Base-by-base conservation (phyloP, 179 eudicot species). In the Gypsophila paniculata region DNA sequence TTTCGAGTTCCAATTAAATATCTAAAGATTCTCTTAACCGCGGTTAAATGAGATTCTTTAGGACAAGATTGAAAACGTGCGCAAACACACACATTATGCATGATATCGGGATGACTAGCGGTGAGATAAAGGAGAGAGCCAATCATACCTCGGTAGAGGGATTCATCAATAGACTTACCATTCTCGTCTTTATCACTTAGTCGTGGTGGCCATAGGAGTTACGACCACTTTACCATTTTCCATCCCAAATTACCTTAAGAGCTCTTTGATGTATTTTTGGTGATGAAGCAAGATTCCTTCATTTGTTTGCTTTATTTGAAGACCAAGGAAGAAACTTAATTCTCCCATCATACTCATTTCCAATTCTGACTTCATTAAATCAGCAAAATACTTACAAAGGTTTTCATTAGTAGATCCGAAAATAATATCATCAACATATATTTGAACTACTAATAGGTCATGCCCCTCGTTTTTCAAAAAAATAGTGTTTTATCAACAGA, bases 301-400 rank as follows among this genome's bases (percentile, higher is more conserved):
- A 6, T 18, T 1, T 2, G 23, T 64, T 39, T 64, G 51, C 13
- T 39, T 64, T 2, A 39, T 39, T 39, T 39, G 68, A 2, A 64
- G 12, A 0, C 52, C 68, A 17, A 39, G 15, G 8, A 64, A 64
- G 21, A 38, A 64, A 1, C 42, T 8, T 0, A 39, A 12, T 39
- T 64, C 68, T 5, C 68, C 52, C 68, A 64, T 64, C 52, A 64
- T 64, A 11, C 68, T 64, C 51, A 64, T 64, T 10, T 38, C 68
- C 18, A 36, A 64, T 9, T 38, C 68, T 15, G 6, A 34, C 3
- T 21, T 8, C 68, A 39, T 34, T 6, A 61, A 17, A 9, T 57
- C 26, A 19, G 61, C 7, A 18, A 57, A 19, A 17, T 55, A n/a
- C 22, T 55, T 6, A 18, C 60, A 55, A 5, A 57, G 11, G 1